phyloP scores from a whole-genome alignment of 2,329 filamentous ascomycete species.

The Colletotrichum echinochloae region DNA sequence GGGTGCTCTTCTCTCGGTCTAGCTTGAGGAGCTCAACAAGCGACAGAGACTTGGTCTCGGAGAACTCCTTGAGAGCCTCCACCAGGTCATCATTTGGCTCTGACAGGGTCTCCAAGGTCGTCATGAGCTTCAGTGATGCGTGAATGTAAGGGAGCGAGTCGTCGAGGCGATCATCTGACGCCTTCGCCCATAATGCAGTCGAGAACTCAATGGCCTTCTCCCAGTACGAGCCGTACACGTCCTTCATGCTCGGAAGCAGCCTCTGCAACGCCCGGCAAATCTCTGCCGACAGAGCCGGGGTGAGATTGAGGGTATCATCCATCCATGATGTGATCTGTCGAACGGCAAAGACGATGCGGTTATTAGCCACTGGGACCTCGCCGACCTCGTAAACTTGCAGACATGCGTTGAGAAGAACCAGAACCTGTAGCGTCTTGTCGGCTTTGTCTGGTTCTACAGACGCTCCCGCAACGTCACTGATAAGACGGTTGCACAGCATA shows the following conservation, averaged over 20 bases:
- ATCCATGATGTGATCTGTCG: slow-evolving; percentile 82
- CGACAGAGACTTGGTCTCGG: slow-evolving; percentile 65
- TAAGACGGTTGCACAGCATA: slow-evolving; percentile 69
- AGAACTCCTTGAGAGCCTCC: slow-evolving; percentile 75
- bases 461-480: slow-evolving; percentile 70
- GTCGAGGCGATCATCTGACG: slow-evolving; percentile 56
- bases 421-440: slow-evolving; percentile 59
- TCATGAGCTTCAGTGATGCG: slow-evolving; percentile 78
- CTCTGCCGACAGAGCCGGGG: slow-evolving; percentile 60
- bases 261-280: slow-evolving; percentile 67
- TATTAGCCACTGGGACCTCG: slow-evolving; percentile 68
- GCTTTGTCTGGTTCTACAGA: slow-evolving; percentile 57
- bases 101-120: slow-evolving; percentile 70
- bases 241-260: slow-evolving; percentile 79
- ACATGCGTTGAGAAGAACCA: slow-evolving; percentile 67
- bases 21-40: slow-evolving; percentile 74
- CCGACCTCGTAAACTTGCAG: slow-evolving; percentile 64
- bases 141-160: slow-evolving; percentile 73
- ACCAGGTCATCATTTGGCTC: slow-evolving; percentile 88
- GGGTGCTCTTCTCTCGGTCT: slow-evolving; percentile 59
- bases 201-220: slow-evolving; percentile 71
- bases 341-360: slow-evolving; percentile 84
- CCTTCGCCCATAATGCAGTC: slow-evolving; percentile 66
- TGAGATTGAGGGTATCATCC: slow-evolving; percentile 60
- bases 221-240: slow-evolving; percentile 93